A percentile compares a stretch with the other conserved stretches of the same genome.
These are phyloP conservation scores for Penicillium sp. DNA, from an alignment of 2,329 filamentous ascomycete species.

Conservation along the genomic window DNA sequence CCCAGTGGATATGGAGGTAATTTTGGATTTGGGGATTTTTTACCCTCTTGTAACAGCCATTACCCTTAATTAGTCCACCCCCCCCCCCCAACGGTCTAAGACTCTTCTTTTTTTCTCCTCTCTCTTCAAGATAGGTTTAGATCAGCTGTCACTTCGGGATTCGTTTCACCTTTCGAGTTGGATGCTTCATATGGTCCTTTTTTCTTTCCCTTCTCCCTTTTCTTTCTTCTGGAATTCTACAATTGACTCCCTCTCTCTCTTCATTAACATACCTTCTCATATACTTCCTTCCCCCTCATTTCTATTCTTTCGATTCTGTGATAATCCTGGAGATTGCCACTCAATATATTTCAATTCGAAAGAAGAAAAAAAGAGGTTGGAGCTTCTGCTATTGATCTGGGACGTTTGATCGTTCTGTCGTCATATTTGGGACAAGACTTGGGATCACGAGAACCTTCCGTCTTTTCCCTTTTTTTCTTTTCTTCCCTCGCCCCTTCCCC, in stretches of 20 bases:
- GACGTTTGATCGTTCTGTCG: conserved; percentile 3
- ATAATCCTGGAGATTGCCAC: neutral
- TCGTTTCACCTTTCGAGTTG: conserved; percentile 9
- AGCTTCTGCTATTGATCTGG: neutral
- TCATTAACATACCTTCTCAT: neutral
- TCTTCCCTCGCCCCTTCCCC: neutral
- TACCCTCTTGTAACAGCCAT: neutral
- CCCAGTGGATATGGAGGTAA: conserved; percentile 2
- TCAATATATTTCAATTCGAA: neutral
- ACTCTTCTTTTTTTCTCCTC: conserved; percentile 1
- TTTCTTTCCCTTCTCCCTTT: neutral
- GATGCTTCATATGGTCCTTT: conserved; percentile 1
- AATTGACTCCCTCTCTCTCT: neutral
- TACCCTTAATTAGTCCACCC: neutral
- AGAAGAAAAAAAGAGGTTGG: neutral
- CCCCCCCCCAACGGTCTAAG: conserved; percentile 7
- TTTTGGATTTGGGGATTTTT: neutral
- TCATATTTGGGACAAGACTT: neutral
- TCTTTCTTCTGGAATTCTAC: neutral
- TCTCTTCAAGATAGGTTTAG: conserved; percentile 1
- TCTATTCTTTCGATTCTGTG: neutral
- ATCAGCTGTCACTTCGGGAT: conserved; percentile 11
- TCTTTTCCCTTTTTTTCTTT: neutral
- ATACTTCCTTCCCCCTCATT: neutral
- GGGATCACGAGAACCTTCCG: conserved; percentile 8